These are phyloP conservation scores for Dispira simplex DNA, from an alignment of 192 early-diverging fungal species.

Conservation along the genomic window DNA sequence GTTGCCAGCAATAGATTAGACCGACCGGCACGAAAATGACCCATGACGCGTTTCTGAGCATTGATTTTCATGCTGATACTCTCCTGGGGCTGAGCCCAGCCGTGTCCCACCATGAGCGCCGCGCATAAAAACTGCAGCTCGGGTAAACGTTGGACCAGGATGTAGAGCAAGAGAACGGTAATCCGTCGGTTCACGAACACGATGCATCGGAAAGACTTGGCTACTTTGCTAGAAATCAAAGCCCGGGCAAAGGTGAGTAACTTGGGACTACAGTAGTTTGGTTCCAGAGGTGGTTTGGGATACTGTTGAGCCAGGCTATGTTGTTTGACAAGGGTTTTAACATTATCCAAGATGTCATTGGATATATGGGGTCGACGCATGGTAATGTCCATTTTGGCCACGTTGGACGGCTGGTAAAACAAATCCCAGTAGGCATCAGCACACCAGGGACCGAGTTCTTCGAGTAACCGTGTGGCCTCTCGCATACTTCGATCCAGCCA, in stretches of 20 bases:
- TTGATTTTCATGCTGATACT: constrained; percentile 1
- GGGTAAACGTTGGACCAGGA: constrained; percentile 30
- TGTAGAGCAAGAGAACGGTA: constrained; percentile 44
- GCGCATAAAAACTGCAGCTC: constrained; percentile 30
- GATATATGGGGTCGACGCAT: neutral
- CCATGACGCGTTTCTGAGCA: constrained; percentile 31
- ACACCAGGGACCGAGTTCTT: constrained; percentile 63
- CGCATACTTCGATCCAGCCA: constrained; percentile 27
- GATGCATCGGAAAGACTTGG: constrained; percentile 65
- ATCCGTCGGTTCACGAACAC: constrained; percentile 66
- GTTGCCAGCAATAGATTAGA: constrained; percentile 80
- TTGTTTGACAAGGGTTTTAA: neutral
- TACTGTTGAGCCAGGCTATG: neutral
- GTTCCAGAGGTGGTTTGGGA: neutral
- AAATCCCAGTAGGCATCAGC: constrained; percentile 51
- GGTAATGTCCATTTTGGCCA: neutral
- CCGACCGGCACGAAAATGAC: constrained; percentile 42
- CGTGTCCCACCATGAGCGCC: constrained; percentile 41
- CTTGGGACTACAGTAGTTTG: constrained; percentile 27
- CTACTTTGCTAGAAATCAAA: constrained; percentile 29
- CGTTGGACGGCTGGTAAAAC: neutral
- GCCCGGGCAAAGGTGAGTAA: constrained; percentile 46
- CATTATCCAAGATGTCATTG: neutral
- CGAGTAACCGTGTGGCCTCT: constrained; percentile 22
- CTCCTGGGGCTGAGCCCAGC: neutral